Percentiles rank a stretch among this genome's conserved stretches.
phyloP scores from a whole-genome alignment of 495 filamentous ascomycete species.

The Articulospora tetracladia region DNA sequence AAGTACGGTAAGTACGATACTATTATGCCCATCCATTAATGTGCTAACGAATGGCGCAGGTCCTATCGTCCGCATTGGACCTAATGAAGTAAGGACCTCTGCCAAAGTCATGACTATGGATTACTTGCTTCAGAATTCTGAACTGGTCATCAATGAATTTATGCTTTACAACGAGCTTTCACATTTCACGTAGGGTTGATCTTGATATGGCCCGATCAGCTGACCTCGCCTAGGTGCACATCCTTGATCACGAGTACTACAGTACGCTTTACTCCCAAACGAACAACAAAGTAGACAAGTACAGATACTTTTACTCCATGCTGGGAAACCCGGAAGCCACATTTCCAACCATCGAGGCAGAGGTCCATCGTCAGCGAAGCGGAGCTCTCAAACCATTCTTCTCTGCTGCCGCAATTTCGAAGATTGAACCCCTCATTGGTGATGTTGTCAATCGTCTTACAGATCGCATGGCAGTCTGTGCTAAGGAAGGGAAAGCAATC shows the following conservation, averaged over 20 bases:
- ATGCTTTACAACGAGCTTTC: slow-evolving; percentile 47
- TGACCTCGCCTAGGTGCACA: no score
- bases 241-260: background rate
- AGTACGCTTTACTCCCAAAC: background rate
- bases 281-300: no score
- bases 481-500: background rate
- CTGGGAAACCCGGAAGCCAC: background rate
- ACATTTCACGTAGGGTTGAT: no score
- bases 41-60: no score
- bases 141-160: slow-evolving; percentile 50
- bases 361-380: slow-evolving; percentile 35
- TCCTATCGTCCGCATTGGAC: slow-evolving; percentile 55
- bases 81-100: no score
- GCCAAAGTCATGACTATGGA: no score
- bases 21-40: no score
- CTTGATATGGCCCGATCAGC: no score
- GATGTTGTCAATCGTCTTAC: slow-evolving; percentile 27
- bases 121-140: no score
- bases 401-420: slow-evolving; percentile 41
- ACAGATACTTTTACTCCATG: no score
- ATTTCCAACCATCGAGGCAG: slow-evolving; percentile 36
- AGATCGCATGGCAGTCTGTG: background rate
- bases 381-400: slow-evolving; percentile 40
- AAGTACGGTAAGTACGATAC: slow-evolving; percentile 35
- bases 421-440: slow-evolving; percentile 40